Conservation (phyloP, 2,329 filamentous ascomycete genomes). For the Aureobasidium sp. region DNA sequence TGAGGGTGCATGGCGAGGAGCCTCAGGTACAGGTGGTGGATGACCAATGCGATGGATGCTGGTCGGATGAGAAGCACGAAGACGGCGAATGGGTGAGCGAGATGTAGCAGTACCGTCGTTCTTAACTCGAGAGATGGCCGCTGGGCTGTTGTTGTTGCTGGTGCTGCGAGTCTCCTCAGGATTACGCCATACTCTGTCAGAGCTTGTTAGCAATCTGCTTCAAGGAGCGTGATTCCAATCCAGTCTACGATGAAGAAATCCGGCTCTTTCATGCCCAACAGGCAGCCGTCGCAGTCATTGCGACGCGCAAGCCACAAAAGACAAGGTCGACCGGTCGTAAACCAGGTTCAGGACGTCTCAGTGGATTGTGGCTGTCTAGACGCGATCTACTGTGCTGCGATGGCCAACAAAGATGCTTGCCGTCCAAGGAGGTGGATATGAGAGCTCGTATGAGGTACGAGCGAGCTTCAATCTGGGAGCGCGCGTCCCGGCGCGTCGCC, state of each 20-base stretch:
- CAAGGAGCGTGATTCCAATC: not conserved
- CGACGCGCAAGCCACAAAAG: not conserved
- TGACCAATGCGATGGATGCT: not conserved
- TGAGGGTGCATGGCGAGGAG: not conserved
- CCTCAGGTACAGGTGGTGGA: conserved; percentile 4
- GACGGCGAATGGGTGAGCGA: conserved; percentile 53
- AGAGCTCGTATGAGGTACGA: not conserved
- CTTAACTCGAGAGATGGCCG: conserved; percentile 42
- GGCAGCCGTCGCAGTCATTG: not conserved
- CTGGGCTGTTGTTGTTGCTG: conserved; percentile 39
- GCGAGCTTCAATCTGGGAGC: not conserved
- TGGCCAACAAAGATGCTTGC: not conserved
- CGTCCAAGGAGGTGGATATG: not conserved
- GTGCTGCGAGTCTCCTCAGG: conserved; percentile 39
- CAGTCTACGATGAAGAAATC: not conserved
- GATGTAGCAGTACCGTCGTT: conserved; percentile 45
- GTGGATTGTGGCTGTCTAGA: not conserved
- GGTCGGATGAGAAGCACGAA: not conserved
- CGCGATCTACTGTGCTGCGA: not conserved
- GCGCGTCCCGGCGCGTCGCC: conserved; percentile 9
- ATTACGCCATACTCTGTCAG: conserved; percentile 47
- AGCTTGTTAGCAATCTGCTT: not conserved
- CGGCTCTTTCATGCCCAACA: not conserved
- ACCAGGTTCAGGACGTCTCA: not conserved
- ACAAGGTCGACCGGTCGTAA: not conserved